Percentiles rank a stretch among this genome's conserved stretches.
Conservation (phyloP, 2,329 filamentous ascomycete species). For the Exophiala calicioides region DNA sequence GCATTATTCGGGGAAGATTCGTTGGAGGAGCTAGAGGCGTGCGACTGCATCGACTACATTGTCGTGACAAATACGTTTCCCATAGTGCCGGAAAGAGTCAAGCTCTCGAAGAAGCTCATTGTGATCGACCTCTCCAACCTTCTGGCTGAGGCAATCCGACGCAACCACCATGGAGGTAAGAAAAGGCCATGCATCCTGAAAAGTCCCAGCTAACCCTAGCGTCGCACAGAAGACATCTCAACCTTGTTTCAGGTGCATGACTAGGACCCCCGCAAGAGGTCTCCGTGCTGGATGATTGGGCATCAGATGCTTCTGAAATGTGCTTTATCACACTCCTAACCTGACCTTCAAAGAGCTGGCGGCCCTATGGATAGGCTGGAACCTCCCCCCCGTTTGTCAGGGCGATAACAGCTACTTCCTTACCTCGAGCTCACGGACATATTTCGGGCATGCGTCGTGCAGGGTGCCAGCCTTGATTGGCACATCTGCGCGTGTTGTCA, state of each 20-base stretch:
- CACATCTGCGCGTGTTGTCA: no score
- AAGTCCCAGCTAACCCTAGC: conserved; percentile 51
- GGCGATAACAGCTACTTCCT: no score
- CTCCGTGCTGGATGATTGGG: no score
- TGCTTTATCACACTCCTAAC: not conserved
- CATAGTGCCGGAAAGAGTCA: conserved; percentile 72
- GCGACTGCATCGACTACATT: conserved; percentile 90
- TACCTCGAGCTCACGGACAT: not conserved
- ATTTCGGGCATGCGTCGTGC: not conserved
- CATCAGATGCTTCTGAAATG: no score
- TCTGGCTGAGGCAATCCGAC: conserved; percentile 85
- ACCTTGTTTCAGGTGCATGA: conserved; percentile 66
- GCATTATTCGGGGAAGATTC: conserved; percentile 90
- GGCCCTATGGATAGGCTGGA: no score
- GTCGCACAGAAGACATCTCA: conserved; percentile 45
- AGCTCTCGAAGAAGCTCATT: conserved; percentile 76
- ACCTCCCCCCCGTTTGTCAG: no score
- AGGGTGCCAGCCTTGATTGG: conserved; percentile 1
- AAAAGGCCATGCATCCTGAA: conserved; percentile 46
- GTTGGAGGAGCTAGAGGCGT: conserved; percentile 84
- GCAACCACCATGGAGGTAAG: conserved; percentile 90
- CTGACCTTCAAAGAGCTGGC: no score
- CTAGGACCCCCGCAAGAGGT: not conserved
- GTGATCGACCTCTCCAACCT: conserved; percentile 86
- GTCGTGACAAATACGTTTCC: conserved; percentile 98